These are phyloP conservation scores for Scutellaria baicalensis DNA, from an alignment of 257 asterid species.

Conservation along the genomic window DNA sequence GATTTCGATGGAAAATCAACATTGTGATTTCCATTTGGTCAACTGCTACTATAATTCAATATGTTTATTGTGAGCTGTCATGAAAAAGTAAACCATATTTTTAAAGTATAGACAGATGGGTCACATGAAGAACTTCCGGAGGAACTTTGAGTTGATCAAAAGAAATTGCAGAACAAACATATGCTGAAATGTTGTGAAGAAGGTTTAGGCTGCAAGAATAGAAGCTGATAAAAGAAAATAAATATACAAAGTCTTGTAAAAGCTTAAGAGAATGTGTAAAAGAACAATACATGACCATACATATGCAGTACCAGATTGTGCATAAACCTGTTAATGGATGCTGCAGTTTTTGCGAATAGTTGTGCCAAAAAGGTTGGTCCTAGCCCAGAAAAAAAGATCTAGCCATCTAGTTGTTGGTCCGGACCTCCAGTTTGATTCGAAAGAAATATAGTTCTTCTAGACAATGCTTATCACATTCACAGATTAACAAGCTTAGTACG, in stretches of 20 bases:
- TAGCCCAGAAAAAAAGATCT: background rate
- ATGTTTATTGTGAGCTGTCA: background rate
- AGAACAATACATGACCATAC: background rate
- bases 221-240: background rate
- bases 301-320: slow-evolving; percentile 3
- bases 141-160: background rate
- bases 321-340: background rate
- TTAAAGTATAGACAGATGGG: background rate
- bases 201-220: background rate
- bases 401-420: background rate
- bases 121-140: background rate
- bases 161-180: background rate
- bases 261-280: background rate
- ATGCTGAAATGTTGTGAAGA: background rate
- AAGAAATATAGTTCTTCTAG: background rate
- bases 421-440: slow-evolving; percentile 3
- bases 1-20: background rate
- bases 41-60: slow-evolving; percentile 8
- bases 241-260: background rate
- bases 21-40: slow-evolving; percentile 7
- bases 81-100: slow-evolving; percentile 10
- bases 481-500: slow-evolving; percentile 6
- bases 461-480: slow-evolving; percentile 3
- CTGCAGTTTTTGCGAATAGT: background rate
- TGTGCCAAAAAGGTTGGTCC: background rate